Evolutionary conservation across 1,139 yeast genomes (phyloP).

Genomic region (Yamadazyma jaroonii): DNA sequence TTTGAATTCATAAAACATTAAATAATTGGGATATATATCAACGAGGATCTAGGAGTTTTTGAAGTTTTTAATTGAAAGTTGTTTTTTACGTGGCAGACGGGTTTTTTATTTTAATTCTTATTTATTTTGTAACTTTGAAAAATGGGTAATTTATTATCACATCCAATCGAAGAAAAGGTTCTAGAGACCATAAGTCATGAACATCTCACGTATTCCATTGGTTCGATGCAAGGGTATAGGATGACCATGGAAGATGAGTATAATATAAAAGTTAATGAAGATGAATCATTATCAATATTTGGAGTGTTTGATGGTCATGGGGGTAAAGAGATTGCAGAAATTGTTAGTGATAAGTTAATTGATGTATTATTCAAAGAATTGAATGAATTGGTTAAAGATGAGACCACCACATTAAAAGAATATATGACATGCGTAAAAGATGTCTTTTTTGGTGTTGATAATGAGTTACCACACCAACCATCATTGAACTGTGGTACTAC

Average conservation of each 20-base stretch:
- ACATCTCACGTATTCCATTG: conserved; percentile 57
- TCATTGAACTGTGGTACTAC: conserved; percentile 64
- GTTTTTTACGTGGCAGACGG: neutral
- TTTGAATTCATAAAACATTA: neutral
- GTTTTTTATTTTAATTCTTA: too few species aligned
- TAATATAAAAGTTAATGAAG: conserved; percentile 41
- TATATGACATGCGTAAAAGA: conserved; percentile 43
- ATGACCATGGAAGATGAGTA: conserved; percentile 79
- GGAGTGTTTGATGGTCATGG: conserved; percentile 86
- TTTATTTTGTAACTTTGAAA: too few species aligned
- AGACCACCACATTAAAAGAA: conserved; percentile 9
- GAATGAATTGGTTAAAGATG: conserved; percentile 13
- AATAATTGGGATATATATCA: neutral
- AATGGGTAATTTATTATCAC: conserved; percentile 78
- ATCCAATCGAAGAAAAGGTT: conserved; percentile 69
- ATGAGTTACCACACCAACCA: conserved; percentile 47
- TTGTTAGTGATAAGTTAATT: conserved; percentile 45
- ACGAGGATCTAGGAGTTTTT: too few species aligned
- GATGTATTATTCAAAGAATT: conserved; percentile 30
- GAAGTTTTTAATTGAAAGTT: neutral
- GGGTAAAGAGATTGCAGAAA: conserved; percentile 59
- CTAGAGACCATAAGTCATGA: conserved; percentile 45
- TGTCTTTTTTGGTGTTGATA: conserved; percentile 57
- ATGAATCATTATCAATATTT: conserved; percentile 53
- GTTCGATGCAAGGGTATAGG: conserved; percentile 79